phyloP scores from a whole-genome alignment of 1,284 basidiomycete species.

The Mycena sp. region DNA sequence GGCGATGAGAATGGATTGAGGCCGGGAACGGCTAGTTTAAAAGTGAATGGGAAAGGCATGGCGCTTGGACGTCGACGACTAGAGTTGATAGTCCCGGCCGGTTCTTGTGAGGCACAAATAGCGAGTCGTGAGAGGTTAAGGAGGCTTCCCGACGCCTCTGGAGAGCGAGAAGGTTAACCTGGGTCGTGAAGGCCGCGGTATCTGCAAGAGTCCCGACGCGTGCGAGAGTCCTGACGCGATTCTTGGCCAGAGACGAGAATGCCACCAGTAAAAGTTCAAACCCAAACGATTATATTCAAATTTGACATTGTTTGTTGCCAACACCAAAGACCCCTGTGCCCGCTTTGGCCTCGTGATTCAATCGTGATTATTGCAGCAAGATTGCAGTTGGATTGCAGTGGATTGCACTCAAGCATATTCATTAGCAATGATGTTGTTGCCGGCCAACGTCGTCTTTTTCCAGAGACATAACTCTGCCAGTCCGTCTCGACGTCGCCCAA shows the following conservation, averaged over 20 bases:
- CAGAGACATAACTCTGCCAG: no score
- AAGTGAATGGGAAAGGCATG: slow-evolving; percentile 75
- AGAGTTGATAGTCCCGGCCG: slow-evolving; percentile 12
- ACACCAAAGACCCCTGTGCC: no score
- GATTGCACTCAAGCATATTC: no score
- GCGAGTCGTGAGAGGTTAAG: not conserved
- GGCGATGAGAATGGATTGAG: slow-evolving; percentile 67
- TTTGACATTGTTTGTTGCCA: no score
- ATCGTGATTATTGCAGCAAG: no score
- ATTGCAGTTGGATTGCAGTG: no score
- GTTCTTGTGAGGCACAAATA: slow-evolving; percentile 5
- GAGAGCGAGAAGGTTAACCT: not conserved
- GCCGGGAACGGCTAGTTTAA: slow-evolving; percentile 68
- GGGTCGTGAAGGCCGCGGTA: not conserved
- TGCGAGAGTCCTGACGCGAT: not conserved
- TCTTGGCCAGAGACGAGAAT: not conserved
- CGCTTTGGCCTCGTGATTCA: no score
- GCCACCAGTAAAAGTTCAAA: no score
- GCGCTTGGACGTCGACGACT: not conserved
- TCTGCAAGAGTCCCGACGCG: not conserved
- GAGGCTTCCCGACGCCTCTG: not conserved
- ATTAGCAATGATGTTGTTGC: no score
- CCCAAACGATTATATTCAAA: no score
- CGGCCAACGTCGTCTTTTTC: no score
- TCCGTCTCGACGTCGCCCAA: no score